Base-by-base conservation (phyloP, 2,329 filamentous ascomycete species). In the Colletotrichum sidae region DNA sequence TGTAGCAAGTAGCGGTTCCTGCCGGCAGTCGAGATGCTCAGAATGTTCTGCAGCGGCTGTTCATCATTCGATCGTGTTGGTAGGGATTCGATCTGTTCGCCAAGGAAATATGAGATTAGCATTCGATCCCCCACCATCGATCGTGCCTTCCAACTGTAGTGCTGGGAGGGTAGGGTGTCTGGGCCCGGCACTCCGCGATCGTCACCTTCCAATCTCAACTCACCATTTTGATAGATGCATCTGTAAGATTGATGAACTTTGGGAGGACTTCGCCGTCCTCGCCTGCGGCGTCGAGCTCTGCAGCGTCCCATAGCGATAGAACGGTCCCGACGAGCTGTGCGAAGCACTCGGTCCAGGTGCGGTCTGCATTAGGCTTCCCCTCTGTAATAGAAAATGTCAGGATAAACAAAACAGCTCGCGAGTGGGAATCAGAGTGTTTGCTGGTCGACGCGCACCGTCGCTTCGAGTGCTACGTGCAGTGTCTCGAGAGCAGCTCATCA, bases 201-300 rank as follows among this genome's bases (percentile, higher is more conserved):
- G 25, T 25, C 4, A 3, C 25, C 25, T 35, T 17, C 9, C 25
- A 34, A 7, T 35, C 9, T 41, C 35, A 15, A 67, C 79, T 70
- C 85, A 97, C 96, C 94, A 98, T 97, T 79, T 97, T 97, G 72
- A 99, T 94, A 0, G 96, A 97, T 17, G 96, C 96, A 84, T 99
- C 96, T 7, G 96, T 97, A 65, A 99, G 81, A 74, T 99, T 99
- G 77, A 99, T 94, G 76, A 97, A 99, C 55, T 92, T 96, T 38
- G 94, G 93, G 46, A 95, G 82, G 52, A 97, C 92, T 74, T 97
- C 92, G 69, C 90, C 92, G 72, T 96, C 89, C 71, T 93, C 90
- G 41, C 92, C 93, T 11, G 93, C 94, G 44, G 89, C 89, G 80
- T 99, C 96, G 64, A 98, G 85, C 76, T 96, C 94, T 69, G 92